Evolutionary conservation across 2,329 filamentous ascomycete genomes (phyloP).

Genomic region (Alternaria conjuncta): DNA sequence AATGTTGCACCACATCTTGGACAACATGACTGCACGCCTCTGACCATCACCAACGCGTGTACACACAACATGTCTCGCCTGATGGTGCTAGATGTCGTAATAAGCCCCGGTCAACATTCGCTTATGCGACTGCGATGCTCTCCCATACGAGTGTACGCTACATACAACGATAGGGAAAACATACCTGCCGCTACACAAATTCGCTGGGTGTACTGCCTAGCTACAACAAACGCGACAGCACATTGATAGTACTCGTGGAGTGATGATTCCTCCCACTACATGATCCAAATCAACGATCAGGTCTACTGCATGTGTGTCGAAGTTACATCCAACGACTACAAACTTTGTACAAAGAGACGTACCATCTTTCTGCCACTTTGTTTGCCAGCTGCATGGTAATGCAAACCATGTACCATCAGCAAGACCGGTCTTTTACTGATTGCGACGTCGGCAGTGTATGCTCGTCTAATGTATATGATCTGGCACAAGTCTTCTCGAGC

Average conservation of each 20-base stretch:
- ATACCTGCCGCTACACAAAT: neutral
- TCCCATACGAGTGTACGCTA: neutral
- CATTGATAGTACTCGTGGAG: neutral
- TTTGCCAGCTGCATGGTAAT: neutral
- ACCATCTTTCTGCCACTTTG: neutral
- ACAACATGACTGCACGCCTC: neutral
- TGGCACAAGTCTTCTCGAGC: neutral
- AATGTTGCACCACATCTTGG: constrained; percentile 5
- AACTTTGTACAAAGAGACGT: neutral
- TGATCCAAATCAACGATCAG: neutral
- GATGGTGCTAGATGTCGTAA: neutral
- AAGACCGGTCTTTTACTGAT: neutral
- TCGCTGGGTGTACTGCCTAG: neutral
- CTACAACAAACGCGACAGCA: neutral
- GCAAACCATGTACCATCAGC: neutral
- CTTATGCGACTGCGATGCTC: neutral
- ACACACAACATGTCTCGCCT: neutral
- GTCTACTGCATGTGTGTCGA: neutral
- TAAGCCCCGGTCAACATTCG: neutral
- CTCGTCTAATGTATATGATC: neutral
- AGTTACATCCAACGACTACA: neutral
- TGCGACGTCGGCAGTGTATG: neutral
- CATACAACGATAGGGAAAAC: neutral
- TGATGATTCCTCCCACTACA: neutral
- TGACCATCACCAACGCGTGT: neutral